Evolutionary conservation across 495 filamentous ascomycete genomes (phyloP), one percentile per base, ranked within the genome.

Genomic region (Durotheca rogersii): DNA sequence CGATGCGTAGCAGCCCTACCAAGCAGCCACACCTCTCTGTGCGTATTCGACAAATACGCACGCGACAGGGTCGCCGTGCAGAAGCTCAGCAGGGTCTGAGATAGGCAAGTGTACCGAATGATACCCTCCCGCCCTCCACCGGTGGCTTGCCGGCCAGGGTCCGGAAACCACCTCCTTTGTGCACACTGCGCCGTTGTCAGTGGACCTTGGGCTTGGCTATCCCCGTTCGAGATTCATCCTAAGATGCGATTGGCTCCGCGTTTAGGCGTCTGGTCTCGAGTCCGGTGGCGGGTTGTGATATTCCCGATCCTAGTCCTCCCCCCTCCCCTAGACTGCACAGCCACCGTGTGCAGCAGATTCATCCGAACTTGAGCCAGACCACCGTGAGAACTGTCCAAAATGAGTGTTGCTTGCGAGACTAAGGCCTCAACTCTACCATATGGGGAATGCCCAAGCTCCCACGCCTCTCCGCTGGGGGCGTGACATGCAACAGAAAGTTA

Each of bases 181-280:
- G 6, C 46, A n/a, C n/a, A n/a, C n/a, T n/a, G n/a, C n/a, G n/a
- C n/a, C n/a, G n/a, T n/a, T n/a, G n/a, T n/a, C n/a, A n/a, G n/a
- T n/a, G n/a, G n/a, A n/a, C n/a, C n/a, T n/a, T n/a, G n/a, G n/a
- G n/a, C n/a, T n/a, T n/a, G n/a, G n/a, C n/a, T n/a, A n/a, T n/a
- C n/a, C n/a, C n/a, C n/a, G 11, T 16, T n/a, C 15, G 32, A n/a
- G 11, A 4, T n/a, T 11, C 11, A 41, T 35, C 7, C 40, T 55
- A 0, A 21, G 43, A 39, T 60, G 56, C 56, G 56, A 60, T 60
- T 60, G 56, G 56, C 41, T 47, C 51, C 25, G 32, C 46, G 55
- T 47, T 36, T 7, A 37, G 16, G 56, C 33, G 46, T 60, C 56
- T 42, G 46, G 35, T 27, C 14, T 25, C 27, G 23, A 34, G 27